Evolutionary conservation across 2,329 filamentous ascomycete genomes (phyloP).

Genomic region (Aspergillus tamarii): DNA sequence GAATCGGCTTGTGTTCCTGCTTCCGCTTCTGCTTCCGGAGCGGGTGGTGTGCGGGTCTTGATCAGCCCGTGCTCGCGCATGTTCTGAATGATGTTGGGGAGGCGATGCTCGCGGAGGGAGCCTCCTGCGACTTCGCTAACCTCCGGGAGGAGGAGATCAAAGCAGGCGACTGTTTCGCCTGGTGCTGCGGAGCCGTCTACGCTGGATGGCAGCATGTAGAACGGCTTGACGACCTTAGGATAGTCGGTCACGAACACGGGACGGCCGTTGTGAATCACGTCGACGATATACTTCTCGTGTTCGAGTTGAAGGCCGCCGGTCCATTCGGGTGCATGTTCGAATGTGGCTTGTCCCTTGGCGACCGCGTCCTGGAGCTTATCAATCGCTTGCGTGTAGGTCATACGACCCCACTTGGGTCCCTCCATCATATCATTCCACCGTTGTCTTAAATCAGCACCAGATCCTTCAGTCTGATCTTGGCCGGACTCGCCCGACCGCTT

Average conservation of each 20-base stretch:
- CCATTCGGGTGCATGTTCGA: constrained; percentile 72
- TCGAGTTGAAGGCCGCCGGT: constrained; percentile 79
- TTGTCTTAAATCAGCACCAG: constrained; percentile 57
- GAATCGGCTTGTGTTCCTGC: constrained; percentile 17
- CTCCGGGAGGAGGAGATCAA: constrained; percentile 84
- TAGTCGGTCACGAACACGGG: constrained; percentile 95
- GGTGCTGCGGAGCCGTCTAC: constrained; percentile 15
- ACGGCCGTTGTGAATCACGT: constrained; percentile 61
- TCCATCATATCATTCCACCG: constrained; percentile 73
- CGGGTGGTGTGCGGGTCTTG: constrained; percentile 27
- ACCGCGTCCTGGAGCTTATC: constrained; percentile 65
- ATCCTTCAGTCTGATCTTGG: constrained; percentile 36
- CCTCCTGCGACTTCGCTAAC: constrained; percentile 86
- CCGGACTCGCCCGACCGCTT: constrained; percentile 48
- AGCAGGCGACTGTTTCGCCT: constrained; percentile 75
- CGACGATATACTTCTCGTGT: constrained; percentile 87
- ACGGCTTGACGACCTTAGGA: constrained; percentile 85
- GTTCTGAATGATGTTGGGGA: constrained; percentile 66
- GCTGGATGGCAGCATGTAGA: constrained; percentile 74
- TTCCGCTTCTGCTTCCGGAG: not conserved
- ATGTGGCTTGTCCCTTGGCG: constrained; percentile 53
- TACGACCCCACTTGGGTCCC: constrained; percentile 68
- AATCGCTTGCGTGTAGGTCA: constrained; percentile 82
- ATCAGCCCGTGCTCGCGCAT: constrained; percentile 72
- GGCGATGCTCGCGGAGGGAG: constrained; percentile 82